Percentiles rank a stretch among this genome's conserved stretches.
Evolutionary conservation across 208 protist genomes (phyloP).

Genomic region (Blechomonas ayalai): DNA sequence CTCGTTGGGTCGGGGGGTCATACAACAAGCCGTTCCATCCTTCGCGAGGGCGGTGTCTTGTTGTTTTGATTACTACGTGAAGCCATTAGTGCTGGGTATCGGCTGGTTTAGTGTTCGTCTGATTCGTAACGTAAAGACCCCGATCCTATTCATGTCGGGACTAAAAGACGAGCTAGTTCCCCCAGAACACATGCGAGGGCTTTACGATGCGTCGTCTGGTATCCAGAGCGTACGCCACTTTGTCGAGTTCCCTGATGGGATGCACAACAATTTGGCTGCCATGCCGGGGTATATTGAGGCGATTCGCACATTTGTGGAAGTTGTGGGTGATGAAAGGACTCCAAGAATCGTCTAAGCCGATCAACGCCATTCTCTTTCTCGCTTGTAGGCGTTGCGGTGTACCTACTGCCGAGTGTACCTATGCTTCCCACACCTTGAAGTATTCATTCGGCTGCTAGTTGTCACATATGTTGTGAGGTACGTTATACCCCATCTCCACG

Average conservation of each 20-base stretch:
- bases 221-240: conserved; percentile 26
- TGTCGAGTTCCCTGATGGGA: conserved; percentile 57
- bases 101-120: conserved; percentile 53
- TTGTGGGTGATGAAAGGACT: too few species aligned
- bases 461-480: too few species aligned
- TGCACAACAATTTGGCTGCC: conserved; percentile 59
- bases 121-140: conserved; percentile 21
- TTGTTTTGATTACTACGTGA: conserved; percentile 65
- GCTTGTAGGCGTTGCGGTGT: too few species aligned
- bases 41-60: too few species aligned
- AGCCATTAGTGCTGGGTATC: conserved; percentile 66
- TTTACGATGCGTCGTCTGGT: conserved; percentile 26
- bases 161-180: conserved; percentile 83
- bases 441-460: too few species aligned
- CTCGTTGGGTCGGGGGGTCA: conserved; percentile 17
- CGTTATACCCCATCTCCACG: too few species aligned
- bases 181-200: conserved; percentile 56
- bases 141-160: conserved; percentile 82
- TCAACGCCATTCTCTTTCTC: too few species aligned
- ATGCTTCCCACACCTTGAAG: too few species aligned
- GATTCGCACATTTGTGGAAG: conserved; percentile 55
- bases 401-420: too few species aligned
- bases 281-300: conserved; percentile 45
- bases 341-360: too few species aligned
- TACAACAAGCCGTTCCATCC: conserved; percentile 7